Conservation (phyloP, 768 basidiomycete species). For the Tricholoma hemisulphureum region DNA sequence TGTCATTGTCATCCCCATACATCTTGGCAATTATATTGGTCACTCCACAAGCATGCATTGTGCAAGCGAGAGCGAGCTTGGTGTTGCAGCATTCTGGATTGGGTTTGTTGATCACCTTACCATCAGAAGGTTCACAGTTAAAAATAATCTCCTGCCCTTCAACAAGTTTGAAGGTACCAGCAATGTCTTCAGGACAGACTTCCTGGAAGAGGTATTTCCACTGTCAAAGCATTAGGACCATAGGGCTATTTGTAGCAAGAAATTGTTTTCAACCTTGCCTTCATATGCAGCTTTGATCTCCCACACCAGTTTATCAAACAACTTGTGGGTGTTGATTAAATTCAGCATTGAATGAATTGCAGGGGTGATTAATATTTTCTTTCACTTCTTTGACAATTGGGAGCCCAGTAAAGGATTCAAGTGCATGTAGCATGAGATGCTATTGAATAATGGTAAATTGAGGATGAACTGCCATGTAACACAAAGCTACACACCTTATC, state of each 20-base stretch:
- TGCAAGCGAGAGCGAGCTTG: conserved; percentile 9
- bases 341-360: conserved; percentile 10
- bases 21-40: conserved; percentile 7
- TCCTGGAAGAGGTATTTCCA: background rate
- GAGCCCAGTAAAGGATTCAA: background rate
- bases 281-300: conserved; percentile 6
- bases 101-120: conserved; percentile 1
- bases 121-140: background rate
- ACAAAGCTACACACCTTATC: background rate
- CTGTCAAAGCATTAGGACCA: background rate
- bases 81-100: conserved; percentile 12
- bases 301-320: conserved; percentile 12
- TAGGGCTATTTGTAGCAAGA: background rate
- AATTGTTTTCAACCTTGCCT: background rate
- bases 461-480: background rate
- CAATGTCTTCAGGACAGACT: background rate
- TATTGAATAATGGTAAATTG: background rate
- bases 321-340: conserved; percentile 3
- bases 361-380: conserved; percentile 13
- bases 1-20: conserved; percentile 4
- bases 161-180: background rate
- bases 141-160: conserved; percentile 1
- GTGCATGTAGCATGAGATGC: background rate
- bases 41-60: conserved; percentile 12
- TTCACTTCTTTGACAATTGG: background rate